Conservation (phyloP, 305 asterid species). For the Solanum hybrid region DNA sequence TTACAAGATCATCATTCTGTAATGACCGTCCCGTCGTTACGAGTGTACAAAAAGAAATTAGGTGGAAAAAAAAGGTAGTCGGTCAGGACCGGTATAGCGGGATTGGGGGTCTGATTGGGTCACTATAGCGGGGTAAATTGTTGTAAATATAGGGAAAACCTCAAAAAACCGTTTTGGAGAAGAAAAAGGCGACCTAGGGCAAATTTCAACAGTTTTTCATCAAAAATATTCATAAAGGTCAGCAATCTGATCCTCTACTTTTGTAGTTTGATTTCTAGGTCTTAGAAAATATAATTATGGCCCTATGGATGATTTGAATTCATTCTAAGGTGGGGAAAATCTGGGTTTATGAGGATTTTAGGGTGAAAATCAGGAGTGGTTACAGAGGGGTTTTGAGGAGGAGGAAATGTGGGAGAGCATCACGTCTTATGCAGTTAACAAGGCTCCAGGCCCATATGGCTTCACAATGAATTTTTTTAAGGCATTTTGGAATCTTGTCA, state of each 20-base stretch:
- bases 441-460: background rate
- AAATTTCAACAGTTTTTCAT: background rate
- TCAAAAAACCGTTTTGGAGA: background rate
- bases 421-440: background rate
- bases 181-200: background rate
- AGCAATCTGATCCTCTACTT: background rate
- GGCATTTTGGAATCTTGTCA: background rate
- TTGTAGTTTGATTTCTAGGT: background rate
- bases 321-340: background rate
- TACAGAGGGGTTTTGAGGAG: background rate
- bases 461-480: background rate
- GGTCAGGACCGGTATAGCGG: background rate
- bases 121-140: background rate
- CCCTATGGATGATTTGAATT: background rate
- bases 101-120: background rate
- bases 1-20: background rate
- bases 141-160: background rate
- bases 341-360: background rate
- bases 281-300: background rate
- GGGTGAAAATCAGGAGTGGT: background rate
- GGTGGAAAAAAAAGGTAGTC: background rate
- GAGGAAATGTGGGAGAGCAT: background rate
- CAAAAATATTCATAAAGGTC: background rate
- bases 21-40: background rate
- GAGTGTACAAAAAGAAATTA: background rate